Evolutionary conservation across 768 basidiomycete genomes (phyloP).

Genomic region (Lactifluus subvellereus): DNA sequence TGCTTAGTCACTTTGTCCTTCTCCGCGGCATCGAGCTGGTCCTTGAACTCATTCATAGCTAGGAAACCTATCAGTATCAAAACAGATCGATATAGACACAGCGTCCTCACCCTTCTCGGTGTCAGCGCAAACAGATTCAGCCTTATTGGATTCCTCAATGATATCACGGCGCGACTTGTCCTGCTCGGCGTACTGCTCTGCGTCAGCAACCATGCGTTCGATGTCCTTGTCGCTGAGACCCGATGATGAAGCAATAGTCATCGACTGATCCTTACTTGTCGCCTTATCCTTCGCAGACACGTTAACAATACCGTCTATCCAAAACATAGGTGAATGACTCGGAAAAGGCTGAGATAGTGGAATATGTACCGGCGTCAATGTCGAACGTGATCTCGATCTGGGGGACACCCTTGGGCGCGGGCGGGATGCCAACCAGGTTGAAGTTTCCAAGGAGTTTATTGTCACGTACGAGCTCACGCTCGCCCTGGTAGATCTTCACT

Average conservation of each 20-base stretch:
- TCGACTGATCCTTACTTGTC: conserved; percentile 84
- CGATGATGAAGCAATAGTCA: conserved; percentile 97
- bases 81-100: not conserved
- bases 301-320: conserved; percentile 87
- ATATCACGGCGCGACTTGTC: conserved; percentile 84
- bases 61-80: conserved; percentile 6
- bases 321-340: conserved; percentile 9
- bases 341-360: not conserved
- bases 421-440: conserved; percentile 97
- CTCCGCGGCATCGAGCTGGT: conserved; percentile 88
- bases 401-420: conserved; percentile 68
- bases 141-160: conserved; percentile 96
- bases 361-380: conserved; percentile 79
- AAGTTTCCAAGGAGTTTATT: conserved; percentile 99
- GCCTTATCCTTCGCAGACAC: conserved; percentile 95
- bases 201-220: conserved; percentile 92
- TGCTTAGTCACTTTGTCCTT: conserved; percentile 91
- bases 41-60: conserved; percentile 98
- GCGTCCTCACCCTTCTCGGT: conserved; percentile 79
- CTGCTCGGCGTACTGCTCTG: conserved; percentile 88
- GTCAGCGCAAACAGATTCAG: conserved; percentile 88
- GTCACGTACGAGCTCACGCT: conserved; percentile 96
- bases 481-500: conserved; percentile 99
- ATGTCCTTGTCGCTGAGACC: conserved; percentile 96
- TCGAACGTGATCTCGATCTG: conserved; percentile 89